Percentiles rank a stretch among this genome's conserved stretches.
These are phyloP conservation scores for Tetragonia tetragonoides DNA, from an alignment of 148 eudicot genomes.

Conservation along the genomic window DNA sequence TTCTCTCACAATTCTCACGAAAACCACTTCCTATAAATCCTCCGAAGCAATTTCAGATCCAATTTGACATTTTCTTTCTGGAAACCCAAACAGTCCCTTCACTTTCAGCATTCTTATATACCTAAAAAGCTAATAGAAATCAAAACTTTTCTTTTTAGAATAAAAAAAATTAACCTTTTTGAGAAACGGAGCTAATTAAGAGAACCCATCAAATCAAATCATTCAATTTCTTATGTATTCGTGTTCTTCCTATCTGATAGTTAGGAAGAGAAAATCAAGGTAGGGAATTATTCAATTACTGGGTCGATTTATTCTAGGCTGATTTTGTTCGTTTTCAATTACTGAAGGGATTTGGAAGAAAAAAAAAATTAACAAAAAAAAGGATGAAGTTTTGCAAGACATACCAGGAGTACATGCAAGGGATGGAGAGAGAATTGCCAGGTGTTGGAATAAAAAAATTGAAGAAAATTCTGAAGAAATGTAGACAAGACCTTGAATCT, in stretches of 20 bases:
- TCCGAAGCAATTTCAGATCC: conserved; percentile 1
- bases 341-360: too few relatives aligned
- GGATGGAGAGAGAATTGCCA: conserved; percentile 56
- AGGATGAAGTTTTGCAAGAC: conserved; percentile 91
- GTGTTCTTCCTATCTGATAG: conserved; percentile 1
- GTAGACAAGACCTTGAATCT: conserved; percentile 43
- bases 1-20: neutral
- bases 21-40: conserved; percentile 12
- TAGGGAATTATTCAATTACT: conserved; percentile 4
- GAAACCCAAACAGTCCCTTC: neutral
- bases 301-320: conserved; percentile 12
- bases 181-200: neutral
- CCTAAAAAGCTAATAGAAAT: too few relatives aligned
- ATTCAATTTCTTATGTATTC: conserved; percentile 4
- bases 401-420: conserved; percentile 77
- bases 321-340: neutral
- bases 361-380: neutral
- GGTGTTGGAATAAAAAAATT: conserved; percentile 80
- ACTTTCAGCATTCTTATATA: neutral
- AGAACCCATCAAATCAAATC: neutral
- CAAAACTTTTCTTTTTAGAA: neutral
- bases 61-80: neutral
- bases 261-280: conserved; percentile 27
- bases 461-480: conserved; percentile 75
- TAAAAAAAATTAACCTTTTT: neutral